Evolutionary conservation across 805 yeast species (phyloP).

Genomic region (Diddensiella transvaalensis): DNA sequence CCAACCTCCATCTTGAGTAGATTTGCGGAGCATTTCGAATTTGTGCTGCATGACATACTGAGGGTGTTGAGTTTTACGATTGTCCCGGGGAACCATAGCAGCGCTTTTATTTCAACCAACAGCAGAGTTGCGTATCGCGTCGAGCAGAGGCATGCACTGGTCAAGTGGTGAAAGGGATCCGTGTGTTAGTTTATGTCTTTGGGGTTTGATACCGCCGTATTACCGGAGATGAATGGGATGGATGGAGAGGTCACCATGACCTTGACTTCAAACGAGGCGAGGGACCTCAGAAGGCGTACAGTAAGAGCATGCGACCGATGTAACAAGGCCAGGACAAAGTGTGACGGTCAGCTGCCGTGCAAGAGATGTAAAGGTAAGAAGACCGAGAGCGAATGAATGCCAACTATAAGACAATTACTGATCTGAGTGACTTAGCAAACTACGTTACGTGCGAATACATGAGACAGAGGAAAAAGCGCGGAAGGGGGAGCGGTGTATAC

Average conservation of each 20-base stretch:
- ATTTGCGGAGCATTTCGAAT: too few relatives aligned
- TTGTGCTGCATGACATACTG: too few relatives aligned
- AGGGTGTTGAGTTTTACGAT: too few relatives aligned
- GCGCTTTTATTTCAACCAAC: too few relatives aligned
- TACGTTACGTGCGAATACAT: background rate
- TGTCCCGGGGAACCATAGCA: too few relatives aligned
- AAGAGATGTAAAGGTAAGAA: conserved; percentile 6
- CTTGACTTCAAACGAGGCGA: background rate
- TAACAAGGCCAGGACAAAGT: conserved; percentile 4
- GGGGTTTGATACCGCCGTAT: too few relatives aligned
- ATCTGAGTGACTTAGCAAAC: background rate
- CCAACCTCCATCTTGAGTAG: too few relatives aligned
- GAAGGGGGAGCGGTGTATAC: conserved; percentile 8
- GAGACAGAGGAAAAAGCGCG: conserved; percentile 4
- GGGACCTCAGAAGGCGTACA: background rate
- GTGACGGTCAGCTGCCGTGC: conserved; percentile 2
- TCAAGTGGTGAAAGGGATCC: too few relatives aligned
- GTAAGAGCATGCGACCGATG: conserved; percentile 4
- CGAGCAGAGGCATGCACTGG: too few relatives aligned
- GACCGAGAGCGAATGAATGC: background rate
- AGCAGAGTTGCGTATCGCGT: too few relatives aligned
- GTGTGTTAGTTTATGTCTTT: too few relatives aligned
- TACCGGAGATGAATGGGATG: background rate
- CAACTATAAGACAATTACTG: background rate
- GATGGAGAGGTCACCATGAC: background rate